Percentiles rank a stretch among this genome's conserved stretches.
These are phyloP conservation scores for Ganoderma resinaceum DNA, from an alignment of 1,284 basidiomycete species.

Conservation along the genomic window DNA sequence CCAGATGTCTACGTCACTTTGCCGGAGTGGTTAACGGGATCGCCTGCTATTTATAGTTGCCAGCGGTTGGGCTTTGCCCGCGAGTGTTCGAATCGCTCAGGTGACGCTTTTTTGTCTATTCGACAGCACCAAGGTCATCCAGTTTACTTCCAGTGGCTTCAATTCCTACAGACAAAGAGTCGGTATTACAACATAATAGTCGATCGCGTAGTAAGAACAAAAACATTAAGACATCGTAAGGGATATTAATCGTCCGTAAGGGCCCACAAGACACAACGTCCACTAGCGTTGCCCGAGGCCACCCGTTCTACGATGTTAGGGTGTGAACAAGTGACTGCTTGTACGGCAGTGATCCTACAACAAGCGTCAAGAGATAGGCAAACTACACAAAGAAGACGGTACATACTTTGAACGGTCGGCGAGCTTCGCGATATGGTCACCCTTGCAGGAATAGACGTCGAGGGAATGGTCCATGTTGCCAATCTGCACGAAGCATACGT, in stretches of 20 bases:
- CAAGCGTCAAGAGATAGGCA: slow-evolving; percentile 1
- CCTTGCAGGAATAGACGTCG: slow-evolving; percentile 76
- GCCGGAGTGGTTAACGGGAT: slow-evolving; percentile 94
- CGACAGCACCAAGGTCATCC: too few species aligned
- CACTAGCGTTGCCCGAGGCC: slow-evolving; percentile 78
- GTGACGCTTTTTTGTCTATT: slow-evolving; percentile 70
- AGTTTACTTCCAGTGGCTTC: too few species aligned
- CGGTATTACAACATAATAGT: neutral
- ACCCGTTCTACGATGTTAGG: slow-evolving; percentile 74
- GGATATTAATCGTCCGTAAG: slow-evolving; percentile 42
- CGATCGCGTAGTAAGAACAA: neutral
- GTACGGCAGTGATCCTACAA: slow-evolving; percentile 74
- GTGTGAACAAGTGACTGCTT: slow-evolving; percentile 88
- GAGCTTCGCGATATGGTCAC: slow-evolving; percentile 69
- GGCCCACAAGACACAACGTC: slow-evolving; percentile 82
- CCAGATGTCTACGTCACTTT: slow-evolving; percentile 65
- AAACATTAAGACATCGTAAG: too few species aligned
- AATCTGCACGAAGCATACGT: slow-evolving; percentile 50
- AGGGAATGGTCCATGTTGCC: slow-evolving; percentile 80
- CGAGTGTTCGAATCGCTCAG: slow-evolving; percentile 90
- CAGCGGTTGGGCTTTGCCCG: slow-evolving; percentile 61
- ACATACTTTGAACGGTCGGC: slow-evolving; percentile 62
- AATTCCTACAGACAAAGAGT: too few species aligned
- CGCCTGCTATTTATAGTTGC: slow-evolving; percentile 71
- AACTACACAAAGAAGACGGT: slow-evolving; percentile 8